Evolutionary conservation across 345 rosid genomes (phyloP).

Genomic region (Linum trigynum): DNA sequence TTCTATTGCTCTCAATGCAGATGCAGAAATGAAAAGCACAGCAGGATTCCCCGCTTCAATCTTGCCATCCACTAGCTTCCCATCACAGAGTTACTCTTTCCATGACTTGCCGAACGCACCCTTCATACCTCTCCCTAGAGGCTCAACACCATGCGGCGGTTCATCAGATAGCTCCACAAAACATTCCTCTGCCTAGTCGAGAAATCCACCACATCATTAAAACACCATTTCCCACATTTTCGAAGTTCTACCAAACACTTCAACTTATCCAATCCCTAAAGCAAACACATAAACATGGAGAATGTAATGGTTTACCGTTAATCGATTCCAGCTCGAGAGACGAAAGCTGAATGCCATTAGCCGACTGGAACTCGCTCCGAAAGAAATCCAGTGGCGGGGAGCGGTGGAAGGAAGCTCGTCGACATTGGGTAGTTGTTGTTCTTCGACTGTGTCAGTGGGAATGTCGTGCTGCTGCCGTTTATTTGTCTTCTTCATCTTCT

Average conservation of each 20-base stretch:
- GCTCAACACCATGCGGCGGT: slow-evolving; percentile 35
- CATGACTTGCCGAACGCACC: slow-evolving; percentile 48
- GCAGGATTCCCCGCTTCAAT: slow-evolving; percentile 62
- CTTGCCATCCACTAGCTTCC: slow-evolving; percentile 37
- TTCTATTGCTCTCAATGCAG: slow-evolving; percentile 70
- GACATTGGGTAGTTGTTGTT: neutral
- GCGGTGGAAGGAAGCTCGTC: slow-evolving; percentile 17
- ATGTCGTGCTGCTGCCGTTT: neutral
- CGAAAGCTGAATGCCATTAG: slow-evolving; percentile 47
- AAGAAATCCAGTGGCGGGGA: slow-evolving; percentile 48
- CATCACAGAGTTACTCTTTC: slow-evolving; percentile 51
- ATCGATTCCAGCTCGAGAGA: slow-evolving; percentile 64
- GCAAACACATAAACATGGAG: no score
- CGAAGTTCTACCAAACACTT: no score
- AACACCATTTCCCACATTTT: neutral
- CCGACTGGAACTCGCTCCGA: slow-evolving; percentile 44
- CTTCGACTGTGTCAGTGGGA: neutral
- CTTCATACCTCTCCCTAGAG: slow-evolving; percentile 45
- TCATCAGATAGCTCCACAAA: slow-evolving; percentile 40
- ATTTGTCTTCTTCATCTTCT: neutral
- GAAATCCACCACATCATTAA: slow-evolving; percentile 1
- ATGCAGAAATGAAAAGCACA: slow-evolving; percentile 51
- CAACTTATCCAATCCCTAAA: no score
- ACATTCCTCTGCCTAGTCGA: slow-evolving; percentile 42
- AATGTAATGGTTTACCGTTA: slow-evolving; percentile 26